These are phyloP conservation scores for Cryptococcus maquisensis DNA, from an alignment of 1,284 basidiomycete genomes.

Conservation along the genomic window DNA sequence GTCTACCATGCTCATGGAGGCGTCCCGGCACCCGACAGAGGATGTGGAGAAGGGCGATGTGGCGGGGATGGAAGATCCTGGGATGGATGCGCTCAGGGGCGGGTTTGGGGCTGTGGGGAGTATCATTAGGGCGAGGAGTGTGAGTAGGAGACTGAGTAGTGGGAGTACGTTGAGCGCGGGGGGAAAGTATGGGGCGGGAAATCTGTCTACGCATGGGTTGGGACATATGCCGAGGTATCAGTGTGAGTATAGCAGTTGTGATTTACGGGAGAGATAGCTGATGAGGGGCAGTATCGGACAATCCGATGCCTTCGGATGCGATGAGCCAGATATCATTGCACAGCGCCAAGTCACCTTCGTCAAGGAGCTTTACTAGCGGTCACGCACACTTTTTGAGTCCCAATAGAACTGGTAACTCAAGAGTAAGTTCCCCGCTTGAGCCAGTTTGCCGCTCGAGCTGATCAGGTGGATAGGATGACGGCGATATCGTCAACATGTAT, in stretches of 20 bases:
- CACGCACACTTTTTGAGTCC: neutral
- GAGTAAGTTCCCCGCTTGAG: constrained; percentile 24
- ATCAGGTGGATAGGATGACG: constrained; percentile 21
- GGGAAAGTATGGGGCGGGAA: constrained; percentile 10
- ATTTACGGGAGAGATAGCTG: neutral
- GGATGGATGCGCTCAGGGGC: constrained; percentile 83
- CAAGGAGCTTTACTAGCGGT: neutral
- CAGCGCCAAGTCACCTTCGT: constrained; percentile 14
- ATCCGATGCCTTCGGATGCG: constrained; percentile 43
- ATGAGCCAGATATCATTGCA: constrained; percentile 38
- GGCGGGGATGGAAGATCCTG: constrained; percentile 54
- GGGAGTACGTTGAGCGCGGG: constrained; percentile 17
- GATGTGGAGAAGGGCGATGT: constrained; percentile 48
- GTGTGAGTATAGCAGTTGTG: constrained; percentile 24
- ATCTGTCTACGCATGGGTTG: constrained; percentile 37
- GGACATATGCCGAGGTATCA: constrained; percentile 35
- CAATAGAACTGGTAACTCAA: neutral
- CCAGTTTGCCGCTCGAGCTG: too few species aligned
- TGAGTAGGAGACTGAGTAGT: constrained; percentile 29
- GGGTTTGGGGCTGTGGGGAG: constrained; percentile 82
- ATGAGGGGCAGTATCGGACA: constrained; percentile 39
- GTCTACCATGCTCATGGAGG: constrained; percentile 78
- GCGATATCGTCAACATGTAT: constrained; percentile 47
- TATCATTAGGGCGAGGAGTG: constrained; percentile 71
- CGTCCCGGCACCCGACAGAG: constrained; percentile 64